Evolutionary conservation across 2,329 filamentous ascomycete species (phyloP), one percentile per base, ranked within the genome.

Genomic region (Penicillium fuscoglaucum): DNA sequence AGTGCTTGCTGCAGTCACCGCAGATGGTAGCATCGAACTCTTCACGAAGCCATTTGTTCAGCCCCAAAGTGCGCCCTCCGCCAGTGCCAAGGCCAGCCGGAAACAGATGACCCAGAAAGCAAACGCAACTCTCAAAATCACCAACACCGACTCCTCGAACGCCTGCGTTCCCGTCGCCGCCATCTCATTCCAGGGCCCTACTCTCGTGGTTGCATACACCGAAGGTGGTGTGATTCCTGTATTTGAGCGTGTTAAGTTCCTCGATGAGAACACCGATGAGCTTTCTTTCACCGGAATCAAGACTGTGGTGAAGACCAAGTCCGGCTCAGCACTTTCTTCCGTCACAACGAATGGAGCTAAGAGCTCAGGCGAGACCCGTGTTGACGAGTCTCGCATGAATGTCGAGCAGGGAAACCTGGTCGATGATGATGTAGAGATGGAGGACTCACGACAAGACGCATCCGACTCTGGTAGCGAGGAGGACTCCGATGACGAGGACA

Each of bases 381-480:
- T 87, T 35, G 81, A 87, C 68, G 85, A 88, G 62, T 80, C 83
- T 33, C 80, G 78, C 55, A 78, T 83, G 12, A 78, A 82, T 2
- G 82, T 88, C 12, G 79, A 79, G 56, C 72, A 76, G 52, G 78
- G 80, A 48, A 78, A 77, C 35, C 74, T 82, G 48, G 76, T 77
- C 40, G 77, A 79, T 40, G 76, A 78, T 33, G 71, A 75, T 58
- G 61, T 70, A 29, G 70, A 70, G 52, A 69, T 72, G 55, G 66
- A 74, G 15, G 72, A 74, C n/a, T 58, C 59, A 15, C 68, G 68
- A 55, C 67, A 70, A 43, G 68, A 68, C 29, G 70, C 54, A 6
- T 68, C 66, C 15, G 62, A 63, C 17, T 68, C 67, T 13, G 69
- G 66, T 26, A 69, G 66, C 21, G 71, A 71, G 46, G 66, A 67